phyloP scores from a whole-genome alignment of 805 yeast species.

The Osmozyma mogii region DNA sequence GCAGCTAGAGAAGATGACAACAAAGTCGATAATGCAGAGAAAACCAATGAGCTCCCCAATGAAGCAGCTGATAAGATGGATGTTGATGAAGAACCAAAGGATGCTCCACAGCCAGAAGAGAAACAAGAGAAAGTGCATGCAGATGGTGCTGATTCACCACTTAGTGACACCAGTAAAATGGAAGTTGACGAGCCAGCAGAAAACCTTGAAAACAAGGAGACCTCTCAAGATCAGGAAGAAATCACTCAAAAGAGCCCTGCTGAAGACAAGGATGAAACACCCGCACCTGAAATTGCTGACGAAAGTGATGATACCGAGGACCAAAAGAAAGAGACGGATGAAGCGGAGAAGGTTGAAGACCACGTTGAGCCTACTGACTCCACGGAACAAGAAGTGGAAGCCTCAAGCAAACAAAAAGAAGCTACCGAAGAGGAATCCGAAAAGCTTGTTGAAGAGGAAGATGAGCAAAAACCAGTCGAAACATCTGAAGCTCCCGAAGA shows the following conservation, averaged over 20 bases:
- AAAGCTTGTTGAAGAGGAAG: not conserved
- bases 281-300: constrained; percentile 1
- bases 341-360: constrained; percentile 1
- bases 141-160: too few relatives aligned
- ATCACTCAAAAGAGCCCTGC: constrained; percentile 1
- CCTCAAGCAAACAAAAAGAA: constrained; percentile 2
- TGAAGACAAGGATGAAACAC: constrained; percentile 6
- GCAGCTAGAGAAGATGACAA: constrained; percentile 1
- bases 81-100: constrained; percentile 5
- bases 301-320: constrained; percentile 1
- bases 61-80: constrained; percentile 3
- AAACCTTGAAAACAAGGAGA: constrained; percentile 2
- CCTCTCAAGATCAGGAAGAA: constrained; percentile 2
- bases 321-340: constrained; percentile 2
- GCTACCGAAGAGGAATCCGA: constrained; percentile 1
- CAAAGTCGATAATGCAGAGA: constrained; percentile 8
- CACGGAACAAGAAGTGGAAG: constrained; percentile 4
- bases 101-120: constrained; percentile 4
- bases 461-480: not conserved
- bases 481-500: not conserved
- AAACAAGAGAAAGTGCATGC: constrained; percentile 3
- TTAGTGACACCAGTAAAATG: too few relatives aligned
- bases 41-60: constrained; percentile 13
- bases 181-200: constrained; percentile 5
- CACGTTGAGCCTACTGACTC: constrained; percentile 1